These are phyloP conservation scores for Pyrenophora graminea DNA, from an alignment of 2,329 filamentous ascomycete species.

Conservation along the genomic window DNA sequence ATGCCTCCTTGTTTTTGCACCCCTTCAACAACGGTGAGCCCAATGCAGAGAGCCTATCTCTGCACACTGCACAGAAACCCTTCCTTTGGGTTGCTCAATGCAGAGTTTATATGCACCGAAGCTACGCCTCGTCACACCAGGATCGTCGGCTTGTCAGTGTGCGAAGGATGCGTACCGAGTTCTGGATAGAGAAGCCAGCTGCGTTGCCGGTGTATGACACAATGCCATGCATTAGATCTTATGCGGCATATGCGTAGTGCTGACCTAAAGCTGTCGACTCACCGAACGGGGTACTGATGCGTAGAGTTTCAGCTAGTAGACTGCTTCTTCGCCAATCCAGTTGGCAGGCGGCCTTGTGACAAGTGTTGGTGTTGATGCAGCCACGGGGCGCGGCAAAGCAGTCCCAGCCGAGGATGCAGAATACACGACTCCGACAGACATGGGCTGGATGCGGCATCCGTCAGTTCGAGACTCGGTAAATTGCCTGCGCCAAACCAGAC, in stretches of 20 bases:
- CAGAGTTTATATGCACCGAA: constrained; percentile 4
- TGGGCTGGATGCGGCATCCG: constrained; percentile 12
- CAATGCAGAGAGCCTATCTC: too few relatives aligned
- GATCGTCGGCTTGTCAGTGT: constrained; percentile 1
- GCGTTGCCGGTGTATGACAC: constrained; percentile 8
- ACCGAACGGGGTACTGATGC: neutral
- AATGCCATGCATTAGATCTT: constrained; percentile 11
- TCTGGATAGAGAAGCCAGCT: constrained; percentile 6
- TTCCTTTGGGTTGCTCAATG: neutral
- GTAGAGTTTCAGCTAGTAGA: neutral
- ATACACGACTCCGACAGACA: constrained; percentile 5
- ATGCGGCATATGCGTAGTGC: constrained; percentile 2
- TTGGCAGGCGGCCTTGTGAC: constrained; percentile 2
- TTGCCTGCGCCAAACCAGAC: constrained; percentile 10
- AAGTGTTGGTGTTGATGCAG: constrained; percentile 12
- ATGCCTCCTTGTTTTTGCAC: too few relatives aligned
- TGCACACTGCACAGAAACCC: too few relatives aligned
- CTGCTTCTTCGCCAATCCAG: constrained; percentile 2
- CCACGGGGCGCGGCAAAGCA: constrained; percentile 14
- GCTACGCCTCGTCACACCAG: neutral
- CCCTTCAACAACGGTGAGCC: too few relatives aligned
- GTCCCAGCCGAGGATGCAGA: constrained; percentile 7
- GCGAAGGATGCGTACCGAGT: constrained; percentile 3
- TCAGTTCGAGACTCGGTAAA: constrained; percentile 20
- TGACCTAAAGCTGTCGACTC: constrained; percentile 3